A percentile compares a stretch with the other conserved stretches of the same genome.
These are phyloP conservation scores for Phytophthora pseudosyringae DNA, from an alignment of 352 stramenopile genomes.

Conservation along the genomic window DNA sequence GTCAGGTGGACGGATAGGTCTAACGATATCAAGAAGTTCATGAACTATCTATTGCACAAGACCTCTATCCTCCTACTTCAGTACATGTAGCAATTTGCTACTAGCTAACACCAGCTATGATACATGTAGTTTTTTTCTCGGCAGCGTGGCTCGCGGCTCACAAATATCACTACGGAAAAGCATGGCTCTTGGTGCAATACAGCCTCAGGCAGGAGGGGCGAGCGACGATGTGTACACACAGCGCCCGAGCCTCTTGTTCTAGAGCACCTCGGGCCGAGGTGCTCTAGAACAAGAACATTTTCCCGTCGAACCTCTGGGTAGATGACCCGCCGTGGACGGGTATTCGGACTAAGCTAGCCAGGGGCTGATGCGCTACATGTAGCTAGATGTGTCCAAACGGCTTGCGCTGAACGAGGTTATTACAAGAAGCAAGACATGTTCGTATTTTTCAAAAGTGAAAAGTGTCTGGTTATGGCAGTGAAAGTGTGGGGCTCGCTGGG, in stretches of 20 bases:
- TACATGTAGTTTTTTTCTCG: too few species aligned
- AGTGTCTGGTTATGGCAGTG: slow-evolving; percentile 54
- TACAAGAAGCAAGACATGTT: slow-evolving; percentile 58
- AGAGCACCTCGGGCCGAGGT: too few species aligned
- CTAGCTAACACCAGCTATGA: too few species aligned
- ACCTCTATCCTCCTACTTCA: too few species aligned
- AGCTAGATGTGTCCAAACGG: slow-evolving; percentile 50
- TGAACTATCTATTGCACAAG: too few species aligned
- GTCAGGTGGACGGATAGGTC: too few species aligned
- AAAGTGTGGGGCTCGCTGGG: slow-evolving; percentile 56
- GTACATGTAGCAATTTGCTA: too few species aligned
- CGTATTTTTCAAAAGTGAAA: slow-evolving; percentile 64
- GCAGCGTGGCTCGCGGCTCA: too few species aligned
- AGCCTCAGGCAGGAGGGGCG: slow-evolving; percentile 42
- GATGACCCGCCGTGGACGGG: slow-evolving; percentile 51
- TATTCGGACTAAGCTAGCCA: slow-evolving; percentile 63
- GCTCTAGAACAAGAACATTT: slow-evolving; percentile 62
- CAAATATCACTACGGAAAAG: too few species aligned
- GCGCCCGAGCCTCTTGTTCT: too few species aligned
- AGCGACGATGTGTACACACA: slow-evolving; percentile 75
- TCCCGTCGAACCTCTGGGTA: slow-evolving; percentile 81
- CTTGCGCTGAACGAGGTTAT: slow-evolving; percentile 67
- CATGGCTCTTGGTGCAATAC: too few species aligned
- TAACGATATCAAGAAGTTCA: too few species aligned
- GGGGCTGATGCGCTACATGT: slow-evolving; percentile 49